Evolutionary conservation across 768 basidiomycete genomes (phyloP), one percentile per base, ranked within the genome.

Genomic region (Rubroboletus satanas): DNA sequence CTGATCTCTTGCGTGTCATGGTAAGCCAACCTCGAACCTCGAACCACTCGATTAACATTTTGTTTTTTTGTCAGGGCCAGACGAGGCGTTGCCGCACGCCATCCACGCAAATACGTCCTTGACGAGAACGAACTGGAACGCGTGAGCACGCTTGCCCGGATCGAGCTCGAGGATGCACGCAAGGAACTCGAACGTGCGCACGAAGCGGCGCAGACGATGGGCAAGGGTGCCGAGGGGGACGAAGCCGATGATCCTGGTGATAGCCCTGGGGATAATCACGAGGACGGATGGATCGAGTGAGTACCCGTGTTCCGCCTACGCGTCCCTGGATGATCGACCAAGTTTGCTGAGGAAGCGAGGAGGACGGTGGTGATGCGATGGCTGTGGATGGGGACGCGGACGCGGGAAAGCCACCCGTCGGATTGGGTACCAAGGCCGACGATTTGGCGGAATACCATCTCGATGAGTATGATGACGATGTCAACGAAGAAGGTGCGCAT

Each of bases 381-480:
- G 83, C 83, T 46, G 79, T 83, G 57, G 83, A 83, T 54, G 66
- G 69, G 44, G 71, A 70, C 7, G 59, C 4, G 7, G 42, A 41
- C 14, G 52, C 8, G 23, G 4, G 1, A 36, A 51, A 61, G 43
- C 39, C 62, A 18, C 58, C 66, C 37, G 61, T 64, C 50, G 62
- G 48, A 23, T 62, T 70, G 7, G 75, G 71, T 62, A 54, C 61
- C 54, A 75, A 75, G 52, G 66, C 67, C 5, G 85, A 90, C 54
- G 92, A 92, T 71, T 74, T 99, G 18, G 81, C 88, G 1, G 76
- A 92, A 59, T 99, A 98, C 69, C 87, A 95, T 53, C 73, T 98
- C 55, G 95, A 98, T 64, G 82, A 87, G 12, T 99, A 98, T 65
- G 96, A 98, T 62, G 79, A 95, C 47, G 93, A 96, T 62, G 81